Conservation (phyloP, 148 eudicot species). For the Amaranthus palmeri region DNA sequence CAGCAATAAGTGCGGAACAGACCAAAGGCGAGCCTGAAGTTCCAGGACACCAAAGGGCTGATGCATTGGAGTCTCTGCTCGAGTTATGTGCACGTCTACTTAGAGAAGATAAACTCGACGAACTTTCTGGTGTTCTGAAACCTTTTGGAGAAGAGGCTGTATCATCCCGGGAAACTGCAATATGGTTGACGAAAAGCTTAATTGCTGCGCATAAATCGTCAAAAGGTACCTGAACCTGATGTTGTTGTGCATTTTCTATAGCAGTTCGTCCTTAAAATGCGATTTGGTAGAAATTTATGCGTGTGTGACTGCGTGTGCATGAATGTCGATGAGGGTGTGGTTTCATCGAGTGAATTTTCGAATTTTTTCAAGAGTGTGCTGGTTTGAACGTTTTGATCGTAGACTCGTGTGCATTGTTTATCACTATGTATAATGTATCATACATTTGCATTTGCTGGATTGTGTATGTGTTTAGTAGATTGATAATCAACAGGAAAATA, state of each 20-base stretch:
- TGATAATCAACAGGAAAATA: too few relatives aligned
- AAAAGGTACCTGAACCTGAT: conserved; percentile 28
- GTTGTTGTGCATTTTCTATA: neutral
- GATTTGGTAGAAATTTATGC: neutral
- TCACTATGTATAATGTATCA: too few relatives aligned
- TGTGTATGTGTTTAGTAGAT: too few relatives aligned
- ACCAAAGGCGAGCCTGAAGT: conserved; percentile 37
- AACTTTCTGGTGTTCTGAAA: conserved; percentile 72
- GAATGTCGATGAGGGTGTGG: neutral
- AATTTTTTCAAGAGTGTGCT: neutral
- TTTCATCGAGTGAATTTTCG: neutral
- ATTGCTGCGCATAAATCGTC: conserved; percentile 62
- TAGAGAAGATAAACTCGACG: conserved; percentile 74
- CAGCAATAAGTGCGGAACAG: conserved; percentile 29
- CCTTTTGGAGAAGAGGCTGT: conserved; percentile 91
- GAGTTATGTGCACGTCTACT: conserved; percentile 89
- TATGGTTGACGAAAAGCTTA: conserved; percentile 93
- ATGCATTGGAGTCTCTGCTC: conserved; percentile 85
- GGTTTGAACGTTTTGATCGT: conserved; percentile 22
- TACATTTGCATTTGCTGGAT: too few relatives aligned
- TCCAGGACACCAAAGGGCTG: conserved; percentile 62
- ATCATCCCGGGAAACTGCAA: conserved; percentile 92
- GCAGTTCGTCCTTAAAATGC: neutral
- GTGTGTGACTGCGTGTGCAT: neutral
- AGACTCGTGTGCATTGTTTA: conserved; percentile 15